phyloP scores from a whole-genome alignment of 2,329 filamentous ascomycete species.

The Phoma herbarum region DNA sequence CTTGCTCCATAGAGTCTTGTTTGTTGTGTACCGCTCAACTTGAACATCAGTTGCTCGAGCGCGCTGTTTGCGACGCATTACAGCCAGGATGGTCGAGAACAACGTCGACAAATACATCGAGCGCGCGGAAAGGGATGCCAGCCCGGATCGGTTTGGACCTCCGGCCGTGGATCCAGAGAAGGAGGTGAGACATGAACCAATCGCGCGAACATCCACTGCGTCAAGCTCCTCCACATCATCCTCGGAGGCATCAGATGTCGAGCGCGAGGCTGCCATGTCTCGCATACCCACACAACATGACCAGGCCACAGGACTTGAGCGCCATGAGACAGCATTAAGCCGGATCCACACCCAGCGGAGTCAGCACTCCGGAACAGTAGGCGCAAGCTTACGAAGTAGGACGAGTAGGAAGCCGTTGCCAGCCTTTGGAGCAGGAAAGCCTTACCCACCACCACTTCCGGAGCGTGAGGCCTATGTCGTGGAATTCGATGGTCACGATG shows the following conservation, averaged over 20 bases:
- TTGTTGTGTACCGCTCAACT: background rate
- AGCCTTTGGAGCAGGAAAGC: constrained; percentile 76
- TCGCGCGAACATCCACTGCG: constrained; percentile 67
- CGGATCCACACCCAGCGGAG: constrained; percentile 75
- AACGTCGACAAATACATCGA: constrained; percentile 61
- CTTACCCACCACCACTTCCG: constrained; percentile 74
- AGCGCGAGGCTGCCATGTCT: constrained; percentile 60
- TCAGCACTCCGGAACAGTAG: constrained; percentile 78
- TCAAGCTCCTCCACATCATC: constrained; percentile 60
- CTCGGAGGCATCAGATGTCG: constrained; percentile 50
- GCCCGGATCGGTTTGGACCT: constrained; percentile 50
- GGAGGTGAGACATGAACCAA: constrained; percentile 54
- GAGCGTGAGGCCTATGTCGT: constrained; percentile 70
- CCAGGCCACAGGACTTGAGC: constrained; percentile 62
- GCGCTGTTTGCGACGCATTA: constrained; percentile 5
- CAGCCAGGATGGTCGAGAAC: constrained; percentile 57
- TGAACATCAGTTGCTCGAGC: background rate
- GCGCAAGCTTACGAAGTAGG: constrained; percentile 58
- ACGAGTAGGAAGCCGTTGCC: constrained; percentile 68
- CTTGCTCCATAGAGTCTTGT: background rate
- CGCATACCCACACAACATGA: constrained; percentile 71
- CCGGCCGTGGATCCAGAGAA: constrained; percentile 49
- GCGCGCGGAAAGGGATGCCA: constrained; percentile 65
- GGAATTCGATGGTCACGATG: constrained; percentile 81
- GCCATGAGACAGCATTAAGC: constrained; percentile 73